phyloP scores from a whole-genome alignment of 139 green algal genomes.

The Limnomonas spitsbergensis region DNA sequence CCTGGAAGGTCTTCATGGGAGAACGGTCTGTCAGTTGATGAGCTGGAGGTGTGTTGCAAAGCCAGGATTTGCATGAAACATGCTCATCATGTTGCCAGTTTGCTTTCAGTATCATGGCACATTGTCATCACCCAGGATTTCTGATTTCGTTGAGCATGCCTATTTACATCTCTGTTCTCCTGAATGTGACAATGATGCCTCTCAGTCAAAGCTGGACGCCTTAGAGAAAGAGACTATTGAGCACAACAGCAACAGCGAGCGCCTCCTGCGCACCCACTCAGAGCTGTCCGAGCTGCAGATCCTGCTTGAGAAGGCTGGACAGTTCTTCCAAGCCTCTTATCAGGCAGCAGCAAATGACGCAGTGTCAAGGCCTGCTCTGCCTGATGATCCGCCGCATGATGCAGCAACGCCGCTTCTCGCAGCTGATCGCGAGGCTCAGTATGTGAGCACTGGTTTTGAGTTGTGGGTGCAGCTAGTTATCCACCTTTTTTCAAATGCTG shows the following conservation, averaged over 20 bases:
- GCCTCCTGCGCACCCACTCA: slow-evolving; percentile 59
- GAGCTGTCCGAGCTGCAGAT: slow-evolving; percentile 69
- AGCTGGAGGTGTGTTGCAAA: slow-evolving; percentile 65
- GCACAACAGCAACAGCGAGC: slow-evolving; percentile 87
- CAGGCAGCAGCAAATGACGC: background rate
- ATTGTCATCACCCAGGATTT: background rate
- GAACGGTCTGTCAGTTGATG: slow-evolving; percentile 45
- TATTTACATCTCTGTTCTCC: background rate
- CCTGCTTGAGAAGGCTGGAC: slow-evolving; percentile 88
- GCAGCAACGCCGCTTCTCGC: background rate
- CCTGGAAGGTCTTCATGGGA: background rate
- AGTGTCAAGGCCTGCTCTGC: background rate
- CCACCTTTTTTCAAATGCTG: too few relatives aligned
- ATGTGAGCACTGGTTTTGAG: too few relatives aligned
- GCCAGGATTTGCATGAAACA: too few relatives aligned
- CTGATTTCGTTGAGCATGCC: background rate
- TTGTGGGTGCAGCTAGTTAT: too few relatives aligned
- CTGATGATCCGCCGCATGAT: background rate
- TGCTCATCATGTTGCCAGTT: too few relatives aligned
- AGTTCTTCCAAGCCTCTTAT: slow-evolving; percentile 68
- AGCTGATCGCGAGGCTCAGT: background rate
- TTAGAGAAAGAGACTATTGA: slow-evolving; percentile 86
- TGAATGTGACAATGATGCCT: too few relatives aligned
- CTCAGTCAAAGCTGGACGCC: slow-evolving; percentile 79
- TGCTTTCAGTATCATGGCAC: background rate